Conservation (phyloP, 2,329 filamentous ascomycete genomes). For the Madurella mycetomatis region DNA sequence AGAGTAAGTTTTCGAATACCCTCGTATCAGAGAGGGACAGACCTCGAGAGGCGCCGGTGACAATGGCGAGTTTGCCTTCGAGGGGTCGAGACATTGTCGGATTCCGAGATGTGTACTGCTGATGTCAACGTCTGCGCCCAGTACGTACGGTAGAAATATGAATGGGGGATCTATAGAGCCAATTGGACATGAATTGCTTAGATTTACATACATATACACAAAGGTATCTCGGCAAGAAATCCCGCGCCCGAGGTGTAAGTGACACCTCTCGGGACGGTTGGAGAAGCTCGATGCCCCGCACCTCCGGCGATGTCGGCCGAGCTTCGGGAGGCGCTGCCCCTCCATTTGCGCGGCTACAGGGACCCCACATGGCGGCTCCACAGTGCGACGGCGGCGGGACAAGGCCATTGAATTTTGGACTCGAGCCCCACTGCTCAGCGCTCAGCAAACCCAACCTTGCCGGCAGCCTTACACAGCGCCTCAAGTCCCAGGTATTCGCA, state of each 20-base stretch:
- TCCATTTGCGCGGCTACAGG: slow-evolving; percentile 28
- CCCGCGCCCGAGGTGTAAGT: background rate
- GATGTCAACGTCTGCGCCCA: background rate
- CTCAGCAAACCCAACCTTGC: background rate
- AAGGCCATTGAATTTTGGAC: slow-evolving; percentile 11
- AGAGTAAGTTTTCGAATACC: too few species aligned
- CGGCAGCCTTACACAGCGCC: background rate
- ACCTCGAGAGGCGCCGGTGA: slow-evolving; percentile 79
- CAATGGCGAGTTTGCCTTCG: slow-evolving; percentile 73
- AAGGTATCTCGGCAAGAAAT: background rate
- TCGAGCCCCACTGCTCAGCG: slow-evolving; percentile 11
- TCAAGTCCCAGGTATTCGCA: too few species aligned
- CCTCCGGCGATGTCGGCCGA: slow-evolving; percentile 16
- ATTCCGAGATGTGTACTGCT: too few species aligned
- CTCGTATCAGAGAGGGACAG: slow-evolving; percentile 20
- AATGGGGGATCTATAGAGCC: background rate
- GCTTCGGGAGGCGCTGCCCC: slow-evolving; percentile 19
- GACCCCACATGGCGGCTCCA: slow-evolving; percentile 13
- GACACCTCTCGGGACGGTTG: slow-evolving; percentile 2
- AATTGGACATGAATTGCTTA: slow-evolving; percentile 3
- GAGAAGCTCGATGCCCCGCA: slow-evolving; percentile 21
- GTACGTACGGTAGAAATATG: background rate
- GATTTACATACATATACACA: background rate
- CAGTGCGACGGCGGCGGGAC: background rate
- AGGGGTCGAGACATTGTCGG: slow-evolving; percentile 40